Conservation (phyloP, 208 protist genomes). For the Naegleria gruberi region DNA sequence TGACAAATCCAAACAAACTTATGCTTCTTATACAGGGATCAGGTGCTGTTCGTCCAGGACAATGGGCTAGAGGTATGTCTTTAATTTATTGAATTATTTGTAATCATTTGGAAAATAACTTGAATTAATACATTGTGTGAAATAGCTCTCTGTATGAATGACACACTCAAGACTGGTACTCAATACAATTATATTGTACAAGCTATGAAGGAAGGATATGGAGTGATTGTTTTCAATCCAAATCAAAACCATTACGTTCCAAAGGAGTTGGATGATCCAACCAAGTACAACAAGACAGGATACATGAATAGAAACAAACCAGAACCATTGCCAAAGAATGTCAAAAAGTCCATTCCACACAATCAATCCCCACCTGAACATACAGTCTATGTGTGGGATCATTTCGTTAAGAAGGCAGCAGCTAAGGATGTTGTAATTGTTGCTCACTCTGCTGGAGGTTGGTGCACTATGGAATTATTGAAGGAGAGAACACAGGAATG, state of each 20-base stretch:
- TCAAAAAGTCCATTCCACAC: neutral
- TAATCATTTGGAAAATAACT: too few species aligned
- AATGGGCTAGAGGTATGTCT: neutral
- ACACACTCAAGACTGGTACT: neutral
- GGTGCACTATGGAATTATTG: neutral
- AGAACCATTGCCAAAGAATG: neutral
- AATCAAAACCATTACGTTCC: neutral
- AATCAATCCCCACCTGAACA: neutral
- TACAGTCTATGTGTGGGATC: neutral
- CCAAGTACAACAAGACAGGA: neutral
- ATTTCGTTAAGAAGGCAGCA: neutral
- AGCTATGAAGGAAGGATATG: neutral
- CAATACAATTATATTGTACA: neutral
- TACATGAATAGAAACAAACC: neutral
- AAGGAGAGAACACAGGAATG: too few species aligned
- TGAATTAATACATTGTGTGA: neutral
- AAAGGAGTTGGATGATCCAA: neutral
- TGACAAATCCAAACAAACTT: neutral
- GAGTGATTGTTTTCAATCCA: conserved; percentile 16
- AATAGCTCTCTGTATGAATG: neutral
- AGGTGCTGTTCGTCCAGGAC: neutral
- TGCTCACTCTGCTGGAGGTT: neutral
- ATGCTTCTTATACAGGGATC: neutral
- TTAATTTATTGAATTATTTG: neutral
- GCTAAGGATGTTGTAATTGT: conserved; percentile 11